Evolutionary conservation across 129 eudicot species (phyloP).

Genomic region (Artemisia argyi): DNA sequence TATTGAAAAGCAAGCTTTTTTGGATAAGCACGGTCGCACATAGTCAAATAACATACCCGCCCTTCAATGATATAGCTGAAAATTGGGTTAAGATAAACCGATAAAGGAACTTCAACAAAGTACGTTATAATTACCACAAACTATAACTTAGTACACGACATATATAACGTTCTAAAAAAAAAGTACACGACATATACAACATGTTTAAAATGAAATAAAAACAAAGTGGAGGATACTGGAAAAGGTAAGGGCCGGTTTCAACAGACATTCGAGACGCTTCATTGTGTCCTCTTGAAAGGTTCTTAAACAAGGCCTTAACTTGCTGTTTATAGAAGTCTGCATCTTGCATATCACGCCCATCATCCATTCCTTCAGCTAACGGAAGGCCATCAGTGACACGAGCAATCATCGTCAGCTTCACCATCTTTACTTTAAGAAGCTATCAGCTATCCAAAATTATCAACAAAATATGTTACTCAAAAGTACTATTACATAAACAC

Average conservation of each 20-base stretch:
- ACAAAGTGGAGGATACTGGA: slow-evolving; percentile 66
- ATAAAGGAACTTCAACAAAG: background rate
- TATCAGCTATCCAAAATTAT: slow-evolving; percentile 24
- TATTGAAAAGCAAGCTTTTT: slow-evolving; percentile 96
- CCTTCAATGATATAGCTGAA: slow-evolving; percentile 88
- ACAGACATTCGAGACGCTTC: slow-evolving; percentile 90
- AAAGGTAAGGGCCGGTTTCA: slow-evolving; percentile 76
- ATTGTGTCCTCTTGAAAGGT: slow-evolving; percentile 85
- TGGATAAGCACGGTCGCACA: slow-evolving; percentile 98
- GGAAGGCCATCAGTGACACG: slow-evolving; percentile 99
- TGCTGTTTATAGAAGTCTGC: slow-evolving; percentile 89
- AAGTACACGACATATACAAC: background rate
- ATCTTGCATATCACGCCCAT: slow-evolving; percentile 91
- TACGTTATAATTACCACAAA: slow-evolving; percentile 5
- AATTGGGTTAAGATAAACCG: slow-evolving; percentile 35
- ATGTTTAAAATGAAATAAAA: background rate
- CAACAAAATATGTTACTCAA: background rate
- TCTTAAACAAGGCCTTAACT: slow-evolving; percentile 79
- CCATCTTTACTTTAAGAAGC: slow-evolving; percentile 58
- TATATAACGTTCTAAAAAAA: too few relatives aligned
- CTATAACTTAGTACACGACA: slow-evolving; percentile 5
- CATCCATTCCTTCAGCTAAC: slow-evolving; percentile 89
- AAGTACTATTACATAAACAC: background rate
- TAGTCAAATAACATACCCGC: slow-evolving; percentile 90
- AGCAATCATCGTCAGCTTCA: slow-evolving; percentile 95